Evolutionary conservation across 805 yeast genomes (phyloP).

Genomic region (Yamadazyma tumulicola): DNA sequence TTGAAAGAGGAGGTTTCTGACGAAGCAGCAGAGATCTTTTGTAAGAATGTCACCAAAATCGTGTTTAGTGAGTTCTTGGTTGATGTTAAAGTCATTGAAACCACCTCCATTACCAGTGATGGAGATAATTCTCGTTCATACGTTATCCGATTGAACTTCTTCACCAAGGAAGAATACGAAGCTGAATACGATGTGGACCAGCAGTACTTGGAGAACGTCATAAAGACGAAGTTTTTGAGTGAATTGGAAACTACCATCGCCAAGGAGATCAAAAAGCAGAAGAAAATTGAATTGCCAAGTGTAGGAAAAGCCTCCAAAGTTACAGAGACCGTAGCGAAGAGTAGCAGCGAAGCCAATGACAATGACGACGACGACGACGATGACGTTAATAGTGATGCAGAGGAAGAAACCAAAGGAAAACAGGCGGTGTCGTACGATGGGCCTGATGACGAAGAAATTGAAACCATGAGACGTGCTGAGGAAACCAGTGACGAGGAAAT

Average conservation of each 20-base stretch:
- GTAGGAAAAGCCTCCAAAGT: constrained; percentile 66
- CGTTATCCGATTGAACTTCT: constrained; percentile 71
- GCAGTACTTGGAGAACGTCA: constrained; percentile 68
- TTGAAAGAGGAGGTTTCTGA: constrained; percentile 75
- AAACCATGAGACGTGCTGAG: constrained; percentile 81
- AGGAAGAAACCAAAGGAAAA: constrained; percentile 55
- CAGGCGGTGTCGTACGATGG: constrained; percentile 92
- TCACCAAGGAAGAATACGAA: constrained; percentile 69
- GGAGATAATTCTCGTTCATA: constrained; percentile 65
- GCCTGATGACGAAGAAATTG: constrained; percentile 93
- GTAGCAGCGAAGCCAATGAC: constrained; percentile 13
- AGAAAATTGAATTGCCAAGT: constrained; percentile 55
- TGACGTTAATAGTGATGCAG: constrained; percentile 4
- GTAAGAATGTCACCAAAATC: constrained; percentile 84
- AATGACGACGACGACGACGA: constrained; percentile 46
- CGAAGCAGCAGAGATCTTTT: constrained; percentile 86
- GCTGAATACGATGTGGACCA: constrained; percentile 85
- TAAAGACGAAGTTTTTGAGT: constrained; percentile 62
- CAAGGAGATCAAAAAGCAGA: constrained; percentile 81
- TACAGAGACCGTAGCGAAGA: constrained; percentile 37
- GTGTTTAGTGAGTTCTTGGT: constrained; percentile 86
- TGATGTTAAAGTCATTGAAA: constrained; percentile 80
- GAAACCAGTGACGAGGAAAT: constrained; percentile 71
- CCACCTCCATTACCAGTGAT: constrained; percentile 60
- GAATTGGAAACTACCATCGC: constrained; percentile 69